Percentiles rank a stretch among this genome's conserved stretches.
Conservation (phyloP, 108 stramenopile species). For the Pseudonitzschia pungens region DNA sequence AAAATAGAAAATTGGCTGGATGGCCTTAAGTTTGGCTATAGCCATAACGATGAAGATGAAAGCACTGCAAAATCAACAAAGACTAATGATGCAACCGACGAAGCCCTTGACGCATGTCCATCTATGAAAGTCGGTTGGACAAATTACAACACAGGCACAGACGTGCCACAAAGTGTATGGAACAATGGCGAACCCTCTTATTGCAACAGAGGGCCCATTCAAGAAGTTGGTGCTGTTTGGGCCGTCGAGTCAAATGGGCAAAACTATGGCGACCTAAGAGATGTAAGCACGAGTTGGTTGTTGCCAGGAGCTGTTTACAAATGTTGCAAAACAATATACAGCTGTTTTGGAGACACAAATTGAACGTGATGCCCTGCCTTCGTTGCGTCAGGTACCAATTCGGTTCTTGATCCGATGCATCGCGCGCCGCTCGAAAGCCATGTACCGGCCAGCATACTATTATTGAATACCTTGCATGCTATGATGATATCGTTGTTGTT, state of each 20-base stretch:
- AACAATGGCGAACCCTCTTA: background rate
- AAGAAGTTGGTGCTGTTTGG: slow-evolving; percentile 4
- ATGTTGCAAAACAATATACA: slow-evolving; percentile 8
- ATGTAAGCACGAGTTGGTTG: background rate
- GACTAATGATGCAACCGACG: background rate
- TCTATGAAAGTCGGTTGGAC: background rate
- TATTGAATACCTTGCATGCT: too few relatives aligned
- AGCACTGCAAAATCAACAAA: background rate
- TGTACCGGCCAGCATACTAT: too few relatives aligned
- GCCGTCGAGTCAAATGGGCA: background rate
- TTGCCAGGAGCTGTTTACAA: slow-evolving; percentile 8
- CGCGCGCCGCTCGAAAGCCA: too few relatives aligned
- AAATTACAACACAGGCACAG: background rate
- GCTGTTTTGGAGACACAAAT: background rate
- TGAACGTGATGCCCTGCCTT: background rate
- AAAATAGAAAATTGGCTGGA: background rate
- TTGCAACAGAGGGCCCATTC: background rate
- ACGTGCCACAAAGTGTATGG: background rate
- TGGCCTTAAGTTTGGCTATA: background rate
- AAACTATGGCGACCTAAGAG: slow-evolving; percentile 2
- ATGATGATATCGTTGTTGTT: background rate
- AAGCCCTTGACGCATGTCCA: background rate
- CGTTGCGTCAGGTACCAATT: too few relatives aligned
- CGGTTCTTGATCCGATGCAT: too few relatives aligned
- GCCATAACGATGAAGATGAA: background rate